Base-by-base conservation (phyloP, 306 rosid species). In the Dryas octopetala region DNA sequence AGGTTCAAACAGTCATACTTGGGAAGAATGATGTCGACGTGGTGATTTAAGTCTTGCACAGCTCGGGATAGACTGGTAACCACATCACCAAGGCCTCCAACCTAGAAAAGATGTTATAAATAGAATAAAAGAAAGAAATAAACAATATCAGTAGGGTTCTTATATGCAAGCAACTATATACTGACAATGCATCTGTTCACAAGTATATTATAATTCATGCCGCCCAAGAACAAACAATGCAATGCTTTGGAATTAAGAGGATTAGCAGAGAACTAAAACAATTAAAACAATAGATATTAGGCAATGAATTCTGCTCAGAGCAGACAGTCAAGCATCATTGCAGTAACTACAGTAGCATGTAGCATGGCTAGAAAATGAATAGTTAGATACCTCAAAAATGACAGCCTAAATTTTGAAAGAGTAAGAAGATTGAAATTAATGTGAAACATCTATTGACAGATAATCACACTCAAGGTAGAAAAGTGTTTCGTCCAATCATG, bases 1-100 rank as follows among this genome's bases (percentile, higher is more conserved):
- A 83, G 72, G 65, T 90, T 92, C 96, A 96, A 55, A 85, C 96
- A 90, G 74, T 96, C 97, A 82, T 92, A 96, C 84, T 96, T 96
- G 9, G 99, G 98, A 83, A 93, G 90, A 89, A 93, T 62, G 70
- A 90, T 78, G 64, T 93, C 87, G 73, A 90, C 93, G 12, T 80
- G 84, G 77, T 93, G 98, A 78, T 89, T 87, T 83, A 93, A 83
- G 77, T 93, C 98, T 53, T 87, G 91, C 71, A 90, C 84, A 60
- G 98, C 98, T 53, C 96, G 87, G 41, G 98, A 93, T 52, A 93
- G 78, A 85, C 98, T 75, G 73, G 96, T 93, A 60, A 93, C 92
- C 80, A 93, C 98, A 72, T 93, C 98, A 71, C 92, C 98, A 66
- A 93, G 98, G 68, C 98, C 98, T 82, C 98, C 98, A 85, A 93